A percentile compares a stretch with the other conserved stretches of the same genome.
phyloP scores from a whole-genome alignment of 768 basidiomycete genomes.

The Tylopilus felleus region DNA sequence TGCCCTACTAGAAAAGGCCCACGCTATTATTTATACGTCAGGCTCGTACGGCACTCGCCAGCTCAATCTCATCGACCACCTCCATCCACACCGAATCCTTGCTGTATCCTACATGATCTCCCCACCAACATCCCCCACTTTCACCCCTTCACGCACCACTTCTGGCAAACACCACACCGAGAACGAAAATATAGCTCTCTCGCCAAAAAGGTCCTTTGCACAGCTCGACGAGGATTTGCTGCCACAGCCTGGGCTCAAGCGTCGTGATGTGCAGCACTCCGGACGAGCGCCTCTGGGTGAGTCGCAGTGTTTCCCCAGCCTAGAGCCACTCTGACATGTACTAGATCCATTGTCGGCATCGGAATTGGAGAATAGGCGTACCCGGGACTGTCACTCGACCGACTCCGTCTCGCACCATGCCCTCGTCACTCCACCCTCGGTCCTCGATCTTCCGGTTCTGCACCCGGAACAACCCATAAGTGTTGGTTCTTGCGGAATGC shows the following conservation, averaged over 20 bases:
- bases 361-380: constrained; percentile 18
- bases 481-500: constrained; percentile 9
- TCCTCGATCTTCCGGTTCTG: constrained; percentile 14
- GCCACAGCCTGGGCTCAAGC: constrained; percentile 18
- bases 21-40: constrained; percentile 27
- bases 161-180: constrained; percentile 1
- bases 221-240: constrained; percentile 16
- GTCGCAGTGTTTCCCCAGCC: constrained; percentile 6
- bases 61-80: constrained; percentile 12
- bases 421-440: constrained; percentile 3
- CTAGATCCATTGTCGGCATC: constrained; percentile 29
- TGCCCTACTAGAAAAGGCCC: constrained; percentile 19
- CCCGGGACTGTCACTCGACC: background rate
- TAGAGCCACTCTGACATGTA: constrained; percentile 1
- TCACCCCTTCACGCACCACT: background rate
- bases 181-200: constrained; percentile 13
- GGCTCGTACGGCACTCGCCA: constrained; percentile 3
- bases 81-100: background rate
- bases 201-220: constrained; percentile 21
- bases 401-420: constrained; percentile 8
- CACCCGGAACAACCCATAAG: constrained; percentile 10
- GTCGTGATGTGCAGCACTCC: constrained; percentile 6
- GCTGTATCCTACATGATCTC: constrained; percentile 23
- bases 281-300: constrained; percentile 27
- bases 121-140: constrained; percentile 4